These are phyloP conservation scores for Fragilaria radians DNA, from an alignment of 108 stramenopile genomes.

Conservation along the genomic window DNA sequence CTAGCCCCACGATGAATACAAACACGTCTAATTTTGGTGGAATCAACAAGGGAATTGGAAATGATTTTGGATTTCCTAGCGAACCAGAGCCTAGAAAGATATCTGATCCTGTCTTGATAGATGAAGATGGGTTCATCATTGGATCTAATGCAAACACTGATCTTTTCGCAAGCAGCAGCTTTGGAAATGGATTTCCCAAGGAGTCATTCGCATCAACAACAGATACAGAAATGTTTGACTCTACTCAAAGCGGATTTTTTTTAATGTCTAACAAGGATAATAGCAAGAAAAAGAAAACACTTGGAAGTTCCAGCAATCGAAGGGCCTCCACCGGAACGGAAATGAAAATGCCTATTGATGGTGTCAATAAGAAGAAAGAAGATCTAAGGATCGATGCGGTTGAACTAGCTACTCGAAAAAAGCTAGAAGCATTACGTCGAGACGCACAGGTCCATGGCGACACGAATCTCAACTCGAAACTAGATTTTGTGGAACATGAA, in stretches of 20 bases:
- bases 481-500: slow-evolving; percentile 13
- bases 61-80: background rate
- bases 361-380: background rate
- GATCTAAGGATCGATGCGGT: slow-evolving; percentile 8
- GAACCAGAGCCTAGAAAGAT: background rate
- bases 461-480: slow-evolving; percentile 1
- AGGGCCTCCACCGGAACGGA: background rate
- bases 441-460: background rate
- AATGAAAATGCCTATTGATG: too few relatives aligned
- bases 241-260: background rate
- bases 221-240: background rate
- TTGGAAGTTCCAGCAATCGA: background rate
- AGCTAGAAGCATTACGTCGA: slow-evolving; percentile 9
- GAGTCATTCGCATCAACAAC: background rate
- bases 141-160: background rate
- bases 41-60: background rate
- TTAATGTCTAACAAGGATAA: background rate
- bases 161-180: background rate
- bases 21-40: background rate
- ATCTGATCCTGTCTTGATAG: slow-evolving; percentile 8
- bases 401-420: slow-evolving; percentile 2
- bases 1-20: too few relatives aligned
- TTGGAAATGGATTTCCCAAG: background rate
- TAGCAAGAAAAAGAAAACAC: background rate
- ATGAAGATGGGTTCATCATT: slow-evolving; percentile 12